phyloP scores from a whole-genome alignment of 106 monocot genomes.

The Dactylorhiza incarnata region DNA sequence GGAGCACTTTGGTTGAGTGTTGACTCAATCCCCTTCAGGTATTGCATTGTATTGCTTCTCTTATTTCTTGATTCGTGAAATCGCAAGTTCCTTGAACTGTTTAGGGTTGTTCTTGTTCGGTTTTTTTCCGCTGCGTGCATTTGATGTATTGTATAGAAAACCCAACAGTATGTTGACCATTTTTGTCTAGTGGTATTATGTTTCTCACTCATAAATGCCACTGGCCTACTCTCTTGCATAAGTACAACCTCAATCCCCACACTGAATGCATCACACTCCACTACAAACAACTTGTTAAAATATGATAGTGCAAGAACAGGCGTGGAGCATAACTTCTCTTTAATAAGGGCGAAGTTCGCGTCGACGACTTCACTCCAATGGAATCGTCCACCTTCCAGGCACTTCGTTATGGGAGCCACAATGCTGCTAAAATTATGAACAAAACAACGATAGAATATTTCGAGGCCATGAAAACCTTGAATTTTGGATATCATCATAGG shows the following conservation, averaged over 20 bases:
- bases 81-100: no score
- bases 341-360: neutral
- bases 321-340: neutral
- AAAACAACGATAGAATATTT: neutral
- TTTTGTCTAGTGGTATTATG: neutral
- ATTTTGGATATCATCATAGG: neutral
- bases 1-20: no score
- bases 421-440: neutral
- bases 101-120: no score
- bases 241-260: neutral
- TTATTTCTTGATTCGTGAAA: no score
- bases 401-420: neutral
- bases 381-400: neutral
- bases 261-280: neutral
- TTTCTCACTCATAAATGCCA: neutral
- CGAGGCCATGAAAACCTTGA: neutral
- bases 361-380: neutral
- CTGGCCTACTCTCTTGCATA: neutral
- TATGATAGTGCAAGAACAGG: neutral
- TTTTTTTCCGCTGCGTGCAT: no score
- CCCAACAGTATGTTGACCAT: neutral
- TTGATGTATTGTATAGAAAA: no score
- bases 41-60: no score
- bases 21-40: no score
- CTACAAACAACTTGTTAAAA: neutral